Evolutionary conservation across 139 green algal genomes (phyloP).

Genomic region (Chlamydomonas sp.): DNA sequence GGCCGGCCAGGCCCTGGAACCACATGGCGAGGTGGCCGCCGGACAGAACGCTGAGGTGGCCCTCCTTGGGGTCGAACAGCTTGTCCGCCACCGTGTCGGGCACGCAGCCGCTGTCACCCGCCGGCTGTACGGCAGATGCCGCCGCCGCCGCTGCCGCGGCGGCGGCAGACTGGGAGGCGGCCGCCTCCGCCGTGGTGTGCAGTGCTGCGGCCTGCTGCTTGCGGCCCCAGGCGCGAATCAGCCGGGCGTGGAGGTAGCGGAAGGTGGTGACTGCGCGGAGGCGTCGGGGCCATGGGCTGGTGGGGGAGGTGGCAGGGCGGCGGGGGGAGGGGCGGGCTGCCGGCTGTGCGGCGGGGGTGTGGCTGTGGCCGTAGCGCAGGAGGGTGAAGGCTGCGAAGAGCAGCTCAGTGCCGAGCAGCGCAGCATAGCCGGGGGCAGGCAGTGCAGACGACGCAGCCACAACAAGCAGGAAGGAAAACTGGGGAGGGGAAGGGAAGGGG

Average conservation of each 20-base stretch:
- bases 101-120: not conserved
- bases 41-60: constrained; percentile 23
- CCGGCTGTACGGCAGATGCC: not conserved
- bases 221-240: no score
- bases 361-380: constrained; percentile 5
- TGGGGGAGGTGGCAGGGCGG: no score
- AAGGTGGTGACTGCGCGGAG: no score
- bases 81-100: not conserved
- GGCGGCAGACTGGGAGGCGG: no score
- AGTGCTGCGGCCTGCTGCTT: no score
- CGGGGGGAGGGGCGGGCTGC: not conserved
- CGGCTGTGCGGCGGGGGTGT: not conserved
- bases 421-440: constrained; percentile 6
- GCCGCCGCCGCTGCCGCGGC: not conserved
- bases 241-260: no score
- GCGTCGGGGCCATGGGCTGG: no score
- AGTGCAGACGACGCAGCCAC: constrained; percentile 5
- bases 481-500: not conserved
- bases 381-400: constrained; percentile 2
- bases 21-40: constrained; percentile 15
- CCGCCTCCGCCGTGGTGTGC: no score
- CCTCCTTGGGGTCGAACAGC: constrained; percentile 30
- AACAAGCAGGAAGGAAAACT: constrained; percentile 43
- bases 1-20: constrained; percentile 20
- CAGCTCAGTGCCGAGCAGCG: constrained; percentile 27